Percentiles rank a stretch among this genome's conserved stretches.
Conservation (phyloP, 306 rosid species). For the Canavalia gladiata region DNA sequence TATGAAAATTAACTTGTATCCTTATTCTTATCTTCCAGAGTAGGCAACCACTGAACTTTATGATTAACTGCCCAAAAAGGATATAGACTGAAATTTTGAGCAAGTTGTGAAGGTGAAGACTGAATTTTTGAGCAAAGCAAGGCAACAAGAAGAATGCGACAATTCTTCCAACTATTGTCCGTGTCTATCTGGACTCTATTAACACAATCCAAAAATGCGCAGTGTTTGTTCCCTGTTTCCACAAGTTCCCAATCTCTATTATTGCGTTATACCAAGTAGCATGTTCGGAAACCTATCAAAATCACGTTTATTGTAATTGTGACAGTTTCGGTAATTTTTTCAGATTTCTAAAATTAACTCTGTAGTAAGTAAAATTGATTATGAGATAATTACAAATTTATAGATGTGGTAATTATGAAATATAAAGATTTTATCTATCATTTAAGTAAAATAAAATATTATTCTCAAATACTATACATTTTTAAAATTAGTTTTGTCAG, state of each 20-base stretch:
- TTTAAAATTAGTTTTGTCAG: not conserved
- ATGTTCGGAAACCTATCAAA: too few relatives aligned
- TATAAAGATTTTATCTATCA: not conserved
- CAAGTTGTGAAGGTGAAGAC: not conserved
- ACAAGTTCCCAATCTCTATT: constrained; percentile 13
- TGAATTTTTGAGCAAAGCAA: not conserved
- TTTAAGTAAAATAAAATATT: not conserved
- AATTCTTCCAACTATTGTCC: not conserved
- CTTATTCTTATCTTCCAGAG: too few relatives aligned
- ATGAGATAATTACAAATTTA: not conserved
- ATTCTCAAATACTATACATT: too few relatives aligned
- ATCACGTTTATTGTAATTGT: too few relatives aligned
- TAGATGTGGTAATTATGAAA: not conserved
- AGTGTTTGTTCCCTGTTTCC: not conserved
- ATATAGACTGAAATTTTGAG: not conserved
- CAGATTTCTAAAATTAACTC: not conserved
- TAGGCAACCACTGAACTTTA: too few relatives aligned
- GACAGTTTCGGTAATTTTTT: not conserved
- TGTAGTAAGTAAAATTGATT: not conserved
- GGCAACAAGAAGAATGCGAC: not conserved
- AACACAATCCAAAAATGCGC: constrained; percentile 1
- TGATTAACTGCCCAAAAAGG: not conserved
- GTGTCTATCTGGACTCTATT: not conserved
- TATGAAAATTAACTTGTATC: too few relatives aligned
- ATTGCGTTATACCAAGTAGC: not conserved